Percentiles rank a stretch among this genome's conserved stretches.
These are phyloP conservation scores for Barnettozyma hawaiiensis DNA, from an alignment of 1,139 yeast species.

Conservation along the genomic window DNA sequence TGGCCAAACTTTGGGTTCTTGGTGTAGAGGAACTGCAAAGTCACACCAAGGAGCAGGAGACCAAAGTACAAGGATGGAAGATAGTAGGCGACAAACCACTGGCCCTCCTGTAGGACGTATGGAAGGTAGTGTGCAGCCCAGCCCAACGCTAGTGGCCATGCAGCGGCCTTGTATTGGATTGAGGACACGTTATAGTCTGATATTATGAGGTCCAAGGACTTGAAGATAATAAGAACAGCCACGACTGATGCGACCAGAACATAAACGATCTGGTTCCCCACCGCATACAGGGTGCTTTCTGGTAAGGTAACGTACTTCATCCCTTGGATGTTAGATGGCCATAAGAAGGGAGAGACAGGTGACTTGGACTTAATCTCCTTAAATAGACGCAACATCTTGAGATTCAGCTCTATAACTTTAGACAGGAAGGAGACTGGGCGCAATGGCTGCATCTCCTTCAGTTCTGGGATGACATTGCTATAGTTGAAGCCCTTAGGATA, in stretches of 20 bases:
- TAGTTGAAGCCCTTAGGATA: slow-evolving; percentile 42
- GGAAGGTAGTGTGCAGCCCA: slow-evolving; percentile 55
- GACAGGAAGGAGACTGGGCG: slow-evolving; percentile 15
- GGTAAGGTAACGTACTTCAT: slow-evolving; percentile 45
- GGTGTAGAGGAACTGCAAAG: slow-evolving; percentile 36
- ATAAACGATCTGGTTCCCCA: slow-evolving; percentile 59
- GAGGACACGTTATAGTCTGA: slow-evolving; percentile 13
- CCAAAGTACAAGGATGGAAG: slow-evolving; percentile 60
- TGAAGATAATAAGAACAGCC: slow-evolving; percentile 17
- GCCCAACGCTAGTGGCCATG: slow-evolving; percentile 43
- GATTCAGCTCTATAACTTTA: slow-evolving; percentile 19
- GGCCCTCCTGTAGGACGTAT: slow-evolving; percentile 48
- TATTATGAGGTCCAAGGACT: slow-evolving; percentile 11
- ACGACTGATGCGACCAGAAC: slow-evolving; percentile 26
- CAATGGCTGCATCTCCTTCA: slow-evolving; percentile 31
- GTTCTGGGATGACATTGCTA: slow-evolving; percentile 17
- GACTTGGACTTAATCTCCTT: slow-evolving; percentile 14
- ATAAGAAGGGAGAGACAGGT: slow-evolving; percentile 32
- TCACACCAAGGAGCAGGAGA: slow-evolving; percentile 46
- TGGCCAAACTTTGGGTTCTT: slow-evolving; percentile 31
- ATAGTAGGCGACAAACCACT: slow-evolving; percentile 51
- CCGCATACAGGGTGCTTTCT: slow-evolving; percentile 41
- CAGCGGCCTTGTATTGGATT: slow-evolving; percentile 26
- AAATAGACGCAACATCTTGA: slow-evolving; percentile 13
- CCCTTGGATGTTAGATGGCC: slow-evolving; percentile 53